phyloP scores from a whole-genome alignment of 192 early-diverging fungal genomes.

The Jimgerdemannia lactiflua region DNA sequence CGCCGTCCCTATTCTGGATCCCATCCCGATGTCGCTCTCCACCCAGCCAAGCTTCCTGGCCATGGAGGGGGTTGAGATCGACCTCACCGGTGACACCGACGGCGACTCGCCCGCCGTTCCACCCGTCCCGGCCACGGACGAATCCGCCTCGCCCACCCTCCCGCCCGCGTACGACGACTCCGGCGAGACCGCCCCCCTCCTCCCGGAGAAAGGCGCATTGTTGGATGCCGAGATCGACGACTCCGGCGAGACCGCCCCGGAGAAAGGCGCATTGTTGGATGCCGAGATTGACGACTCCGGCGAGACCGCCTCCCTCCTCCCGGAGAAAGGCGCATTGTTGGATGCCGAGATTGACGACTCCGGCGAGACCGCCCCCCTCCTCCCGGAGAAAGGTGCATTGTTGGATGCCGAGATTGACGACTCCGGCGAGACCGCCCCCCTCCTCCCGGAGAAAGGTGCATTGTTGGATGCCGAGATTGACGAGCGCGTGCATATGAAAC shows the following conservation, averaged over 20 bases:
- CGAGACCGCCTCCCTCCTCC: not conserved
- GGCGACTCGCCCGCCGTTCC: too few relatives aligned
- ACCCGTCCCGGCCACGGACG: too few relatives aligned
- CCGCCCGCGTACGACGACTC: not conserved
- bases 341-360: not conserved
- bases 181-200: not conserved
- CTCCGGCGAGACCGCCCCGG: not conserved
- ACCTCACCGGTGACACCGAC: too few relatives aligned
- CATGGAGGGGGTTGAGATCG: not conserved
- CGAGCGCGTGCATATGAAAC: not conserved
- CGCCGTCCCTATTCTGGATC: not conserved
- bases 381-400: not conserved
- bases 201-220: not conserved
- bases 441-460: too few relatives aligned
- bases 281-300: not conserved
- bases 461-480: not conserved
- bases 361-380: not conserved
- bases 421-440: too few relatives aligned
- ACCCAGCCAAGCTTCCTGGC: not conserved
- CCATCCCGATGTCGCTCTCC: not conserved
- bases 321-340: not conserved
- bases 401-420: too few relatives aligned
- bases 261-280: not conserved
- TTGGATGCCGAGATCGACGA: too few relatives aligned
- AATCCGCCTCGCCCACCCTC: not conserved